phyloP scores from a whole-genome alignment of 2,329 filamentous ascomycete species.

The Phoma sp. region DNA sequence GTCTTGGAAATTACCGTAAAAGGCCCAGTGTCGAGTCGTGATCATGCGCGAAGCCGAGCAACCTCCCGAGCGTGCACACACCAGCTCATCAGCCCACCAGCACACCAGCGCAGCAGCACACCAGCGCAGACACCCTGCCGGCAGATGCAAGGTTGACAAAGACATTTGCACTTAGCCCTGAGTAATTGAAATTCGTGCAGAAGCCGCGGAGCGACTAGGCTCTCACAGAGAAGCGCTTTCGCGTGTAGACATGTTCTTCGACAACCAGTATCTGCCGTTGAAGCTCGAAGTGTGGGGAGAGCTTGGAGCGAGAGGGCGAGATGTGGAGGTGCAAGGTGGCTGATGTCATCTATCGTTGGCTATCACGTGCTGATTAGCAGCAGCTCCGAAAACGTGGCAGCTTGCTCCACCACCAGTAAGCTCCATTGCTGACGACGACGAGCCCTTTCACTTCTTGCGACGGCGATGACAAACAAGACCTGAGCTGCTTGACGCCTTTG shows the following conservation, averaged over 20 bases:
- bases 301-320: background rate
- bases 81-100: background rate
- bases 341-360: slow-evolving; percentile 9
- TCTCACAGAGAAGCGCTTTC: background rate
- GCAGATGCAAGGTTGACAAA: slow-evolving; percentile 19
- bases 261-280: background rate
- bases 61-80: slow-evolving; percentile 29
- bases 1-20: slow-evolving; percentile 25
- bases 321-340: slow-evolving; percentile 5
- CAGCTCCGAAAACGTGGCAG: slow-evolving; percentile 20
- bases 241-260: background rate
- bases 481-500: slow-evolving; percentile 16
- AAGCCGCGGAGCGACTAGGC: background rate
- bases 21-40: slow-evolving; percentile 18
- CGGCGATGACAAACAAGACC: slow-evolving; percentile 19
- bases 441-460: slow-evolving; percentile 4
- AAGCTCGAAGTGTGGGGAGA: background rate
- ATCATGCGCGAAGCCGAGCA: slow-evolving; percentile 28
- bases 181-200: background rate
- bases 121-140: slow-evolving; percentile 1
- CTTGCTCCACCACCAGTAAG: slow-evolving; percentile 15
- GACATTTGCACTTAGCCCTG: slow-evolving; percentile 6
- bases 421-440: slow-evolving; percentile 2
- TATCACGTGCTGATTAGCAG: slow-evolving; percentile 15
- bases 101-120: background rate